phyloP scores from a whole-genome alignment of 2,329 filamentous ascomycete genomes.

The Helotiales sp. region DNA sequence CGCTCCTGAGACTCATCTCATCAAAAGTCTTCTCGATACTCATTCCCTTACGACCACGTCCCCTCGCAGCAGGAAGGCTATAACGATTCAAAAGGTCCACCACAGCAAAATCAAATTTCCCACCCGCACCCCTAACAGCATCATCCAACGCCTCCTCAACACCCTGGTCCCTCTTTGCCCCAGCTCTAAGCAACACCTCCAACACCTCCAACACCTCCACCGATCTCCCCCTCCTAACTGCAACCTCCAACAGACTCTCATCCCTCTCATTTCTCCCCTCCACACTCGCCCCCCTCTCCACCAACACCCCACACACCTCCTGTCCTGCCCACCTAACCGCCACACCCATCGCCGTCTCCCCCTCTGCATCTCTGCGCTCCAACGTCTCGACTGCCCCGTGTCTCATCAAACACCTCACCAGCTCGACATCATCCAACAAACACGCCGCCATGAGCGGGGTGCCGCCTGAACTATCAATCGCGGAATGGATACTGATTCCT shows the following conservation, averaged over 20 bases:
- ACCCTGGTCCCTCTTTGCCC: not conserved
- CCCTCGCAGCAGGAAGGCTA: not conserved
- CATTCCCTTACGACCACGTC: not conserved
- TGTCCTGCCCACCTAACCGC: not conserved
- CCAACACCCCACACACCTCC: not conserved
- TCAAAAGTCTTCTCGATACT: not conserved
- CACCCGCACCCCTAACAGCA: not conserved
- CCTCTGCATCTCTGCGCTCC: not conserved
- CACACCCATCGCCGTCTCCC: not conserved
- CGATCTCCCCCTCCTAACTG: not conserved
- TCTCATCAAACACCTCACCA: conserved; percentile 2
- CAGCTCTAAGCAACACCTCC: not conserved
- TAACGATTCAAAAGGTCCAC: not conserved
- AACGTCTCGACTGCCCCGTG: not conserved
- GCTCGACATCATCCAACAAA: not conserved
- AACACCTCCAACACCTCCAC: not conserved
- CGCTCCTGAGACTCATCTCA: not conserved
- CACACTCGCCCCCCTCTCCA: not conserved
- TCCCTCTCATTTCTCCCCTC: not conserved
- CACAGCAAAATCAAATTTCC: not conserved
- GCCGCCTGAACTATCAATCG: not conserved
- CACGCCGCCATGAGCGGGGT: conserved; percentile 4
- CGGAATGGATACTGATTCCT: not conserved
- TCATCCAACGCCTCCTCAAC: not conserved
- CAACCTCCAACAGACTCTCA: not conserved